phyloP scores from a whole-genome alignment of 805 yeast genomes.

The Zygosaccharomyces gambellarensis region DNA sequence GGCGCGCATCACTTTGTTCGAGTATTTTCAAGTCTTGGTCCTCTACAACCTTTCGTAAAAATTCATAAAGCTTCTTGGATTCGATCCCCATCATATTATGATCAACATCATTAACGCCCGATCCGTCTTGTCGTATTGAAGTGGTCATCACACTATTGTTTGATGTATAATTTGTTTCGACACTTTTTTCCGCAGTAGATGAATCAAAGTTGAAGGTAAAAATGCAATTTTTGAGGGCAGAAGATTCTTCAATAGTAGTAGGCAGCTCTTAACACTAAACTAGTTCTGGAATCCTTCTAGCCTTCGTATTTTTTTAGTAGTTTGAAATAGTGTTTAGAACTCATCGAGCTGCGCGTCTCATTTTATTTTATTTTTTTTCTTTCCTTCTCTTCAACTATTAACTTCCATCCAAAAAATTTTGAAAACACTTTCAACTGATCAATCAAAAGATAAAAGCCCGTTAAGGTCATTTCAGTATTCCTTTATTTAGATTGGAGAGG shows the following conservation, averaged over 20 bases:
- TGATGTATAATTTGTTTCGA: neutral
- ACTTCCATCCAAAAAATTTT: neutral
- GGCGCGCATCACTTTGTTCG: constrained; percentile 10
- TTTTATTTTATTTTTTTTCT: neutral
- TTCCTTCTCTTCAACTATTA: neutral
- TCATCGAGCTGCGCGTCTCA: constrained; percentile 4
- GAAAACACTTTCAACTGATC: neutral
- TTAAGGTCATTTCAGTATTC: neutral
- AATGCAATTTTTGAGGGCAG: neutral
- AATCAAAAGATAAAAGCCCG: neutral
- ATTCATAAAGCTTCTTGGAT: constrained; percentile 16
- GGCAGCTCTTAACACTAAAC: neutral
- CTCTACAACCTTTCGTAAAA: constrained; percentile 15
- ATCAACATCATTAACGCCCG: constrained; percentile 13
- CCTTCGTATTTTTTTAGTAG: neutral
- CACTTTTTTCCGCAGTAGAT: neutral
- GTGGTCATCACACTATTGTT: constrained; percentile 6
- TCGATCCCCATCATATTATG: constrained; percentile 28
- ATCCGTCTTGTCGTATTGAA: constrained; percentile 2
- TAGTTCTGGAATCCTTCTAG: neutral
- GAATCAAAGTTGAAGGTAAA: neutral
- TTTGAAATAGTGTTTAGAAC: neutral
- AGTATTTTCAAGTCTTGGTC: constrained; percentile 14
- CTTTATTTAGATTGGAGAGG: neutral
- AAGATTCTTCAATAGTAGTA: neutral